Percentiles rank a stretch among this genome's conserved stretches.
These are phyloP conservation scores for Blastocystis sp. DNA, from an alignment of 352 stramenopile species.

Conservation along the genomic window DNA sequence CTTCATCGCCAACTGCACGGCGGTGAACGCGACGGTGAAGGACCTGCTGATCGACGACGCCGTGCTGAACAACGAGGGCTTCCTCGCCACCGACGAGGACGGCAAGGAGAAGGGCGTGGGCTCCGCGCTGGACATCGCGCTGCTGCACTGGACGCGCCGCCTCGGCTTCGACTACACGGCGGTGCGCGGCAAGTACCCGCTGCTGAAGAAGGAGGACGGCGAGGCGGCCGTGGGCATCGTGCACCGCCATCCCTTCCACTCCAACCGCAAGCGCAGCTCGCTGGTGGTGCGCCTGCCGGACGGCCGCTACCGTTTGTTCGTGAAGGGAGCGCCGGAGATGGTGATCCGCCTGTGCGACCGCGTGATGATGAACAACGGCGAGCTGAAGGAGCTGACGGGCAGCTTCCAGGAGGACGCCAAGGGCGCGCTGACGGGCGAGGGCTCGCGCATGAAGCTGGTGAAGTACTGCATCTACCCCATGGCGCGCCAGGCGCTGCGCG, in stretches of 20 bases:
- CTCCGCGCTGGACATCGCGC: neutral
- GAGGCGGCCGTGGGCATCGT: neutral
- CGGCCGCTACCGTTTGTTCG: conserved; percentile 77
- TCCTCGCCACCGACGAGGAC: conserved; percentile 1
- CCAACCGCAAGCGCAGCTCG: conserved; percentile 33
- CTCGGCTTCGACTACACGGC: neutral
- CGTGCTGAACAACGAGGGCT: conserved; percentile 48
- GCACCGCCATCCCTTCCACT: conserved; percentile 28
- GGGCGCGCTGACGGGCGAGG: neutral
- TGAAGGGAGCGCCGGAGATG: conserved; percentile 79
- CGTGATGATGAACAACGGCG: neutral
- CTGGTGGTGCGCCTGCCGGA: neutral
- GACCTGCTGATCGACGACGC: conserved; percentile 16
- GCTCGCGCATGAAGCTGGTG: conserved; percentile 31
- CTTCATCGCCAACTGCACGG: conserved; percentile 10
- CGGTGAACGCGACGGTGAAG: neutral
- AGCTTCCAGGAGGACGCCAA: conserved; percentile 4
- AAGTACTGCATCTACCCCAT: conserved; percentile 78
- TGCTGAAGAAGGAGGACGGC: conserved; percentile 12
- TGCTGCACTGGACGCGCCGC: conserved; percentile 13
- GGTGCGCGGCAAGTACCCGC: conserved; percentile 25
- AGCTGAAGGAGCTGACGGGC: conserved; percentile 8
- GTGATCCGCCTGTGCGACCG: conserved; percentile 73
- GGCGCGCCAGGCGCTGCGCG: conserved; percentile 77
- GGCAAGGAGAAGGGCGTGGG: conserved; percentile 36